Evolutionary conservation across 2,329 filamentous ascomycete genomes (phyloP).

Genomic region (Epicoccum nigrum): DNA sequence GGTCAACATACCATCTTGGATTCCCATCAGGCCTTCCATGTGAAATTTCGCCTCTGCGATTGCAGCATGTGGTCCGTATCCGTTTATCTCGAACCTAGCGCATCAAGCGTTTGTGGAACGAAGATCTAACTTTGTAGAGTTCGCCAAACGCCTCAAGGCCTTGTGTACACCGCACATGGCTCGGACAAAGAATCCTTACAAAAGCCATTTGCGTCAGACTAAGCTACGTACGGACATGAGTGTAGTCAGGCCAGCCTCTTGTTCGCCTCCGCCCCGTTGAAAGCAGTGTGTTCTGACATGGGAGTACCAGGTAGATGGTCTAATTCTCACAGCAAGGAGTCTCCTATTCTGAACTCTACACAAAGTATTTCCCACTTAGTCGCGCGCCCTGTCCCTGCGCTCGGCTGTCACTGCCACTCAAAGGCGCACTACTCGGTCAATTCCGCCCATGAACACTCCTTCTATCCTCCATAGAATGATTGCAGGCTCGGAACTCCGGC

Average conservation of each 20-base stretch:
- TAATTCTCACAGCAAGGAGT: slow-evolving; percentile 27
- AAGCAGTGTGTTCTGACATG: slow-evolving; percentile 7
- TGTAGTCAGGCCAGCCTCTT: slow-evolving; percentile 15
- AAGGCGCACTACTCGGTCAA: slow-evolving; percentile 27
- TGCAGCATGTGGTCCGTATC: slow-evolving; percentile 27
- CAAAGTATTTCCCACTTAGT: slow-evolving; percentile 24
- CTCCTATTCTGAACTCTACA: slow-evolving; percentile 25
- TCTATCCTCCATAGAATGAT: slow-evolving; percentile 29
- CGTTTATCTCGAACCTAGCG: slow-evolving; percentile 27
- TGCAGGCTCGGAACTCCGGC: slow-evolving; percentile 26
- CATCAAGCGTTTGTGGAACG: slow-evolving; percentile 30
- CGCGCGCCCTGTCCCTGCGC: slow-evolving; percentile 29
- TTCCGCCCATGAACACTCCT: slow-evolving; percentile 32
- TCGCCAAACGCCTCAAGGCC: slow-evolving; percentile 31
- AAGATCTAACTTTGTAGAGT: slow-evolving; percentile 27
- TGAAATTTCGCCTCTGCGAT: slow-evolving; percentile 27
- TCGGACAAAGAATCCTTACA: slow-evolving; percentile 7
- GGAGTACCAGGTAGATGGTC: slow-evolving; percentile 15
- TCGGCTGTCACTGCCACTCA: slow-evolving; percentile 25
- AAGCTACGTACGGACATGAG: slow-evolving; percentile 30
- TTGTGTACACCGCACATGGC: slow-evolving; percentile 16
- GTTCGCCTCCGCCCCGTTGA: slow-evolving; percentile 28
- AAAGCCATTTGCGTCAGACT: slow-evolving; percentile 25
- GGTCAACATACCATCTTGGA: slow-evolving; percentile 11
- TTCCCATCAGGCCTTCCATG: slow-evolving; percentile 27